phyloP scores from a whole-genome alignment of 75 land plant species.

The Selaginella tamariscina region DNA sequence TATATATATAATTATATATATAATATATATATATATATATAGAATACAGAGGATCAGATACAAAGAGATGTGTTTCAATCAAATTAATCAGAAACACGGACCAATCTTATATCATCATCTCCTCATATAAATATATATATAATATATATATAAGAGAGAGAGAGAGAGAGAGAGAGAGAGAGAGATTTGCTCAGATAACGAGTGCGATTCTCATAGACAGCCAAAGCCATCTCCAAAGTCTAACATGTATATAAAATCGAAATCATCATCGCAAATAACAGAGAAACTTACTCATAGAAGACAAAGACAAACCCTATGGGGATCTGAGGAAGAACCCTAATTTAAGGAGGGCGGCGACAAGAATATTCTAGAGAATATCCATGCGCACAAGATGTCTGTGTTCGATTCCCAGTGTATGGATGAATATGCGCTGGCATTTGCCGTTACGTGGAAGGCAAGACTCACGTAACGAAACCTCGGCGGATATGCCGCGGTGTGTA shows the following conservation, averaged over 20 bases:
- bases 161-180: neutral
- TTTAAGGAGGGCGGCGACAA: neutral
- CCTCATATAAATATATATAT: neutral
- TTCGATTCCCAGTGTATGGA: too few species aligned
- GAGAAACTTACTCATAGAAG: neutral
- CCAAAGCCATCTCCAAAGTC: neutral
- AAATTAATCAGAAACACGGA: neutral
- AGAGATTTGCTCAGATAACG: neutral
- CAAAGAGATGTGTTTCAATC: neutral
- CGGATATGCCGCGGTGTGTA: too few species aligned
- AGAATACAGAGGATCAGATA: neutral
- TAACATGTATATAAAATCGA: neutral
- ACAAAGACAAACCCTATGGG: neutral
- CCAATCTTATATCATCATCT: neutral
- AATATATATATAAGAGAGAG: too few species aligned
- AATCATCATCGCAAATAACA: neutral
- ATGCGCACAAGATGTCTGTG: too few species aligned
- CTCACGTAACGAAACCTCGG: too few species aligned
- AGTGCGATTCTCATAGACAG: neutral
- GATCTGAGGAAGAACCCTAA: too few species aligned
- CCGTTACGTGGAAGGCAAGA: neutral
- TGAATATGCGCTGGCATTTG: neutral
- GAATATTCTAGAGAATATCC: neutral
- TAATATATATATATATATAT: too few species aligned
- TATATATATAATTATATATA: neutral